phyloP scores from a whole-genome alignment of 2,329 filamentous ascomycete genomes.

The Magnaporthiopsis rhizophila region DNA sequence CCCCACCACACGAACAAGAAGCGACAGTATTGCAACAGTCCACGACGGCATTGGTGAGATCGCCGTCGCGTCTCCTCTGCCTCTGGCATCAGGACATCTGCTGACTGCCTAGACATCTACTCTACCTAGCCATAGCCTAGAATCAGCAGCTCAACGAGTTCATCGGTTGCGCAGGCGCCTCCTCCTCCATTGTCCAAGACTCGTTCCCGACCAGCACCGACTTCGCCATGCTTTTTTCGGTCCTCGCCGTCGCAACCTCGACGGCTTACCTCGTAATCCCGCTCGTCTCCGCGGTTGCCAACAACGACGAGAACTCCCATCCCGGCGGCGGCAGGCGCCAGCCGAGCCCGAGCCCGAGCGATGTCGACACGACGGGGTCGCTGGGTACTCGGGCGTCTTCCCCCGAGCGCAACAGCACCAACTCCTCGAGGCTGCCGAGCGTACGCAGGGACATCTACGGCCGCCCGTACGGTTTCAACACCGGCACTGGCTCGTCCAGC shows the following conservation, averaged over 20 bases:
- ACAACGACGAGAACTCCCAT: not conserved
- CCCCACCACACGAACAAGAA: no score
- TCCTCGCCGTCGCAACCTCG: not conserved
- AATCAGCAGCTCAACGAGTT: not conserved
- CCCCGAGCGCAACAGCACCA: no score
- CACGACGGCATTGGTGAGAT: no score
- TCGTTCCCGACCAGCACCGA: no score
- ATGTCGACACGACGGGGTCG: slow-evolving; percentile 32
- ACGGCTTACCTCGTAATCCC: not conserved
- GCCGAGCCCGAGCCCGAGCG: slow-evolving; percentile 15
- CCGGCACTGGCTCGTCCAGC: no score
- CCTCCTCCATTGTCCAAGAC: not conserved
- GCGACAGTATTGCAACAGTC: no score
- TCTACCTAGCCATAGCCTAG: not conserved
- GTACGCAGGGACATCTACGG: no score
- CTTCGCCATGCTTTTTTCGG: not conserved
- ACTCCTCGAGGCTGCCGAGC: no score
- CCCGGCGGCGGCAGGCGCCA: not conserved
- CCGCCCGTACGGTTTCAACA: no score
- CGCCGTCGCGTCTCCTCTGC: no score
- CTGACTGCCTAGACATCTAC: not conserved
- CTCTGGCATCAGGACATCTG: not conserved
- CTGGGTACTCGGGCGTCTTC: slow-evolving; percentile 20
- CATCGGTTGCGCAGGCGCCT: not conserved
- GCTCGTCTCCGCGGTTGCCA: not conserved